A percentile compares a stretch with the other conserved stretches of the same genome.
These are phyloP conservation scores for Malus domestica DNA, from an alignment of 306 rosid genomes.

Conservation along the genomic window DNA sequence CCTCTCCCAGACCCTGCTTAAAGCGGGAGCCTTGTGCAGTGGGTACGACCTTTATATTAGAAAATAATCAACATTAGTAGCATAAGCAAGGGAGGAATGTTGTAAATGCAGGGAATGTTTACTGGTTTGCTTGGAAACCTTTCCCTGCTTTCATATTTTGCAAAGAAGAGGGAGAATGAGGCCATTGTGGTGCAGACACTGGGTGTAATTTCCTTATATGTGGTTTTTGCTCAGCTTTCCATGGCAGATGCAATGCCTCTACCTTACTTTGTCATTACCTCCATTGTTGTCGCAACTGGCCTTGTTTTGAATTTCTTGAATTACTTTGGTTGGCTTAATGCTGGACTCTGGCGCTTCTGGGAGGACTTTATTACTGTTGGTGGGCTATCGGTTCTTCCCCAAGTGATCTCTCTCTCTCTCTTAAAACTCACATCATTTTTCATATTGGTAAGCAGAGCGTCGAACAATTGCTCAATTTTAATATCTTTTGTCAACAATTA, in stretches of 20 bases:
- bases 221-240: constrained; percentile 64
- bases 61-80: background rate
- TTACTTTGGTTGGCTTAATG: constrained; percentile 56
- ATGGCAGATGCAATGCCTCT: constrained; percentile 83
- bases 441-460: background rate
- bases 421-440: background rate
- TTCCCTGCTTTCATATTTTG: constrained; percentile 79
- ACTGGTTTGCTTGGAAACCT: constrained; percentile 83
- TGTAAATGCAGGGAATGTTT: constrained; percentile 66
- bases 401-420: constrained; percentile 38
- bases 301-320: constrained; percentile 68
- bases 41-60: background rate
- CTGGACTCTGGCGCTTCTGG: constrained; percentile 63
- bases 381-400: constrained; percentile 80
- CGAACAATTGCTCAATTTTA: background rate
- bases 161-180: constrained; percentile 84
- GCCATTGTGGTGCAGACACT: constrained; percentile 75
- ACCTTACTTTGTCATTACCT: constrained; percentile 54
- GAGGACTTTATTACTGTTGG: constrained; percentile 86
- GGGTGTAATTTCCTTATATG: constrained; percentile 56
- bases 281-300: constrained; percentile 55
- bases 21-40: no score
- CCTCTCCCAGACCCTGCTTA: no score
- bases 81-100: constrained; percentile 1
- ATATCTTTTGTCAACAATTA: background rate